A percentile compares a stretch with the other conserved stretches of the same genome.
phyloP scores from a whole-genome alignment of 129 eudicot genomes.

The Centrapalus pauciflorus region DNA sequence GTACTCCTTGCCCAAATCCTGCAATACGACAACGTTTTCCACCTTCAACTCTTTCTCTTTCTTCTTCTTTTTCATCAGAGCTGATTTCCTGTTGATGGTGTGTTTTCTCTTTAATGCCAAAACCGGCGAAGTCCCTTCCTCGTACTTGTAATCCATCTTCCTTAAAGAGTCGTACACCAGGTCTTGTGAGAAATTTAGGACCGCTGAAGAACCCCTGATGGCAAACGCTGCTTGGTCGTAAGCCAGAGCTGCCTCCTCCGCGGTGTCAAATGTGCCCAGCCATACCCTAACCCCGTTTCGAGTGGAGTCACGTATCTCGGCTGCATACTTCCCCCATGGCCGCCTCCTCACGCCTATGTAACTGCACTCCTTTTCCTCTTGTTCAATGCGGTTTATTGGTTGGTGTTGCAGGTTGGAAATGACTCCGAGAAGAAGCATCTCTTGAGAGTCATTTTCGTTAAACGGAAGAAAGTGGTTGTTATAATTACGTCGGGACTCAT shows the following conservation, averaged over 20 bases:
- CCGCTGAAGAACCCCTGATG: conserved; percentile 24
- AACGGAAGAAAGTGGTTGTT: conserved; percentile 26
- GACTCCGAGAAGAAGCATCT: conserved; percentile 35
- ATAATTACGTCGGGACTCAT: not conserved
- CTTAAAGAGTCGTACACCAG: conserved; percentile 23
- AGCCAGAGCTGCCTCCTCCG: conserved; percentile 41
- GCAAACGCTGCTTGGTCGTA: conserved; percentile 40
- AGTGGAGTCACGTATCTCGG: conserved; percentile 41
- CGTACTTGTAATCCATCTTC: conserved; percentile 31
- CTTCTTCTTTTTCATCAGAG: conserved; percentile 9
- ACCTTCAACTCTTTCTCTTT: conserved; percentile 1
- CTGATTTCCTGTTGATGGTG: conserved; percentile 23
- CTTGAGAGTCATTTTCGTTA: conserved; percentile 33
- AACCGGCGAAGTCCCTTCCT: conserved; percentile 38
- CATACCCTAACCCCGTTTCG: conserved; percentile 38
- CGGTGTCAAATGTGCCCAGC: conserved; percentile 42
- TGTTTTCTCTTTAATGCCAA: conserved; percentile 34
- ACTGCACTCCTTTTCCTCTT: not conserved
- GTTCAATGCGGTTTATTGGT: not conserved
- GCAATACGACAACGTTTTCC: conserved; percentile 31
- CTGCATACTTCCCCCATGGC: conserved; percentile 44
- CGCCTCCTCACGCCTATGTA: conserved; percentile 38
- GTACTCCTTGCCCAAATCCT: conserved; percentile 40
- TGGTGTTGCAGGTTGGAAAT: conserved; percentile 1
- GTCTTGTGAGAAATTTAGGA: conserved; percentile 29